A percentile compares a stretch with the other conserved stretches of the same genome.
Evolutionary conservation across 805 yeast genomes (phyloP).

Genomic region (Metschnikowia bowlesiae): DNA sequence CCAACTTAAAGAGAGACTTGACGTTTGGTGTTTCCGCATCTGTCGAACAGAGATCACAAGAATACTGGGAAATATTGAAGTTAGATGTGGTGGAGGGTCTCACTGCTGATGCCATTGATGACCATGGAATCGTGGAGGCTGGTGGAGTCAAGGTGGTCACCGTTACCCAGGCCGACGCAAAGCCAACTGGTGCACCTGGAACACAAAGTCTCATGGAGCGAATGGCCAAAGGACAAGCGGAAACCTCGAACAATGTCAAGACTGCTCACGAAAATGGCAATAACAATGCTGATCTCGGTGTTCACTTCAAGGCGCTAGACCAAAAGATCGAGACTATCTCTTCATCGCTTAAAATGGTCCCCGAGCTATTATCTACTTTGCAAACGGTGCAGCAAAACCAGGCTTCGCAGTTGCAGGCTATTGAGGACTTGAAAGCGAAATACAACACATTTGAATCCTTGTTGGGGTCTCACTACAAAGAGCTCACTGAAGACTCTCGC

Average conservation of each 20-base stretch:
- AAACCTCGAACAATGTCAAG: not conserved
- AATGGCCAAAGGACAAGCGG: constrained; percentile 11
- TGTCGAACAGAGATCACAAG: constrained; percentile 32
- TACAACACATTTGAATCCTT: constrained; percentile 24
- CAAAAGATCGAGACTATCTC: not conserved
- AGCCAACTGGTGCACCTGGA: not conserved
- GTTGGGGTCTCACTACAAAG: constrained; percentile 28
- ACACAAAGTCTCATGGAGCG: constrained; percentile 28
- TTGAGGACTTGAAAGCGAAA: constrained; percentile 18
- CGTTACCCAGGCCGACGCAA: constrained; percentile 4
- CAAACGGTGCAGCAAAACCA: constrained; percentile 12
- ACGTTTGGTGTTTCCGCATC: constrained; percentile 53
- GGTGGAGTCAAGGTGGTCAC: constrained; percentile 36
- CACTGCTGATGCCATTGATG: constrained; percentile 52
- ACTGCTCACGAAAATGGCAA: too few relatives aligned
- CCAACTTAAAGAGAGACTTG: constrained; percentile 30
- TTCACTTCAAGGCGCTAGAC: not conserved
- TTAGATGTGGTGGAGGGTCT: constrained; percentile 53
- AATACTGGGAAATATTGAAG: constrained; percentile 61
- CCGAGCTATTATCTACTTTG: not conserved
- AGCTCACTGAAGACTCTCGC: constrained; percentile 29
- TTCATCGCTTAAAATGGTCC: not conserved
- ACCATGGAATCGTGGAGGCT: constrained; percentile 43
- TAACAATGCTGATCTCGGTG: not conserved
- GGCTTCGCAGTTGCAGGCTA: constrained; percentile 14